These are phyloP conservation scores for Xylaria sp. DNA, from an alignment of 2,329 filamentous ascomycete species.

Conservation along the genomic window DNA sequence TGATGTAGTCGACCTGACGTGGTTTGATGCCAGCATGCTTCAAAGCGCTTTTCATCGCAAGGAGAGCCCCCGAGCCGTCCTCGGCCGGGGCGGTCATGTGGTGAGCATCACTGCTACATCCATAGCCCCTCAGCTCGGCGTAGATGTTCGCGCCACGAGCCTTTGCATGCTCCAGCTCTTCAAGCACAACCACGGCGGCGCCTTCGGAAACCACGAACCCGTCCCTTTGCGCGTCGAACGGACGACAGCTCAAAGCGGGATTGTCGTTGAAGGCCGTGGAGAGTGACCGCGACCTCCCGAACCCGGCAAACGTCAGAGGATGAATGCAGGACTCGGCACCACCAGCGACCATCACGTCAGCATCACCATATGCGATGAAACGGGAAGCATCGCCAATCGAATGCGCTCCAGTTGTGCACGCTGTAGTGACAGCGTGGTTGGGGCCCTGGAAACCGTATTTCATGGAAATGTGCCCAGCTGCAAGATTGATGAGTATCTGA, in stretches of 20 bases:
- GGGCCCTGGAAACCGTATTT: slow-evolving; percentile 88
- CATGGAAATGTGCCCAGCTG: slow-evolving; percentile 95
- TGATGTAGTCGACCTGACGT: slow-evolving; percentile 84
- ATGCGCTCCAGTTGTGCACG: slow-evolving; percentile 95
- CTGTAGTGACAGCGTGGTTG: slow-evolving; percentile 92
- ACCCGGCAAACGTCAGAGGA: slow-evolving; percentile 90
- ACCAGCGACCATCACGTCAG: slow-evolving; percentile 95
- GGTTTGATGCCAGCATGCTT: slow-evolving; percentile 77
- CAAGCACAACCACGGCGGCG: slow-evolving; percentile 85
- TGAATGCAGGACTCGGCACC: slow-evolving; percentile 96
- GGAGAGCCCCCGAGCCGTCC: slow-evolving; percentile 82
- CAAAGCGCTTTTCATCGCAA: slow-evolving; percentile 87
- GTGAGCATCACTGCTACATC: slow-evolving; percentile 87
- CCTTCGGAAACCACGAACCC: slow-evolving; percentile 97
- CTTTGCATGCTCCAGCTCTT: slow-evolving; percentile 90
- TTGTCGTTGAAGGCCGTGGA: slow-evolving; percentile 82
- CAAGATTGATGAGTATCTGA: slow-evolving; percentile 91
- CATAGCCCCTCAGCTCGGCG: slow-evolving; percentile 89
- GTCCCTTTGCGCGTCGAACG: slow-evolving; percentile 81
- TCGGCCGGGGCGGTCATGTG: slow-evolving; percentile 92
- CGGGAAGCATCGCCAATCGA: slow-evolving; percentile 94
- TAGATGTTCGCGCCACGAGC: slow-evolving; percentile 83
- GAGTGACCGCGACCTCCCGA: slow-evolving; percentile 86
- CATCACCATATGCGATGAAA: slow-evolving; percentile 90
- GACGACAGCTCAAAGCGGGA: slow-evolving; percentile 78